Base-by-base conservation (phyloP, 352 stramenopile species). In the Globisporangium splendens region DNA sequence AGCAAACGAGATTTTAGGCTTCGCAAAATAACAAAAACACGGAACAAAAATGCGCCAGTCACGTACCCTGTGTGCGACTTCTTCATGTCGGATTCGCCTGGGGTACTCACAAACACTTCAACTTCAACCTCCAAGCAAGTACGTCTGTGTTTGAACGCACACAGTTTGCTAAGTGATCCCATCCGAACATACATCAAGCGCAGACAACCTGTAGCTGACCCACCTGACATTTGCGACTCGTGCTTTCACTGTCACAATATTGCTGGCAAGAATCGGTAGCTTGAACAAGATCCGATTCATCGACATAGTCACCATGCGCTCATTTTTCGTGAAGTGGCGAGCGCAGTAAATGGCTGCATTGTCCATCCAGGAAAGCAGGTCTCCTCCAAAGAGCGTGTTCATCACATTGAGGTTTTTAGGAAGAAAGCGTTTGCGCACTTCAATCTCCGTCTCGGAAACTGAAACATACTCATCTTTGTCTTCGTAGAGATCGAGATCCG, bases 201-300 rank as follows among this genome's bases (percentile, higher is more conserved):
- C 10, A 1, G 22, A 17, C 17, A 8, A n/a, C n/a, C n/a, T 15
- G 8, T 18, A 42, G 50, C 21, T 22, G 14, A 62, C 69, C 20
- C 61, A 88, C 78, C 75, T 67, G 38, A 79, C 72, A 46, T 62
- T 82, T 31, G 63, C 68, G 18, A 86, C 72, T 15, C 77, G 75
- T 5, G 78, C 78, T 46, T 79, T 74, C 65, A 88, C 68, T 3
- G 75, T 83, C 24, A 86, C 75, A 39, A 88, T 77, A 65, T 88
- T 69, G 56, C 73, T 67, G 62, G 79, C 77, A 21, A 65, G 75
- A 54, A 88, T 84, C 22, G 78, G 75, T 31, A 85, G 75, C 61
- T 86, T 88, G 70, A 85, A 88, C 60, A 82, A 77, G 46, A 88
- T 77, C 33, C 71, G 73, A 54, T 85, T 83, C 69, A 88, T 79